phyloP scores from a whole-genome alignment of 805 yeast genomes.

The Hanseniaspora clermontiae region DNA sequence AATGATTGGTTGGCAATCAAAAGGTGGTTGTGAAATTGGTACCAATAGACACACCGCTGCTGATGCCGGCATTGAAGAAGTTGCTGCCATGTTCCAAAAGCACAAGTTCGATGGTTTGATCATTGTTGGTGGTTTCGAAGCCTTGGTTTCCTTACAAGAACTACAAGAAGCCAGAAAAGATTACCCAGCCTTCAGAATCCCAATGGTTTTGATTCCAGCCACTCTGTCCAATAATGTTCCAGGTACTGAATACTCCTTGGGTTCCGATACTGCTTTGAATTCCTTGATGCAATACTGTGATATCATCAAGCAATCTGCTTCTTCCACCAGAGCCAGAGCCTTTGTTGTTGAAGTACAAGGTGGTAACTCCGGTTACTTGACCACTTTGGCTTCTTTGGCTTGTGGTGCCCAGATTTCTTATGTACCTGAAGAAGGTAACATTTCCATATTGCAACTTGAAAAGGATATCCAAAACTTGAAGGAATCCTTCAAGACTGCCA shows the following conservation, averaged over 20 bases:
- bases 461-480: conserved; percentile 52
- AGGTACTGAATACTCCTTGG: conserved; percentile 94
- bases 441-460: conserved; percentile 46
- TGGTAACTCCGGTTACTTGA: conserved; percentile 89
- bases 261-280: conserved; percentile 91
- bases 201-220: conserved; percentile 87
- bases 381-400: conserved; percentile 69
- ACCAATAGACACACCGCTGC: conserved; percentile 62
- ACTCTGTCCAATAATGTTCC: conserved; percentile 97
- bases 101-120: conserved; percentile 57
- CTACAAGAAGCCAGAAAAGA: conserved; percentile 45
- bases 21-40: conserved; percentile 74
- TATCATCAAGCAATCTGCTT: conserved; percentile 85
- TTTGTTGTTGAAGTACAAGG: conserved; percentile 98
- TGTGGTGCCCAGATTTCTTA: conserved; percentile 78
- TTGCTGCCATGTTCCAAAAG: conserved; percentile 62
- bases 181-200: conserved; percentile 79
- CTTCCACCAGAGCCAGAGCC: conserved; percentile 85
- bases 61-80: conserved; percentile 52
- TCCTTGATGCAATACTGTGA: conserved; percentile 86
- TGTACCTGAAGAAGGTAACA: conserved; percentile 56
- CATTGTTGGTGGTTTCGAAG: conserved; percentile 73
- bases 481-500: conserved; percentile 45
- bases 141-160: conserved; percentile 57
- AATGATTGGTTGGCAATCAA: conserved; percentile 57